Evolutionary conservation across 805 yeast genomes (phyloP).

Genomic region (Candida ficus): DNA sequence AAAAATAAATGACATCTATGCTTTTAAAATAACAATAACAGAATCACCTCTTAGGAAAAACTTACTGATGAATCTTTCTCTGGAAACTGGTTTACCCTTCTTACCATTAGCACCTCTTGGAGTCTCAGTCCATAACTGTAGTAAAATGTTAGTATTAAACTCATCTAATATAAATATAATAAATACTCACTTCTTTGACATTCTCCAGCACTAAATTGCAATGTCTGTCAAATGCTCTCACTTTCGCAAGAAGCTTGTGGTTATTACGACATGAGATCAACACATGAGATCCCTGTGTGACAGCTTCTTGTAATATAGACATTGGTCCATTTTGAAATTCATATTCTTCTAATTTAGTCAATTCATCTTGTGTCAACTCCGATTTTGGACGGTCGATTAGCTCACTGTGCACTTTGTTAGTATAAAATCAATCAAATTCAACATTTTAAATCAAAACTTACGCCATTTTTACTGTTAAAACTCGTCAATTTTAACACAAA

Average conservation of each 20-base stretch:
- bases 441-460: constrained; percentile 7
- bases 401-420: constrained; percentile 38
- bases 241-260: constrained; percentile 84
- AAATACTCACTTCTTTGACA: constrained; percentile 57
- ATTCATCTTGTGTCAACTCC: constrained; percentile 75
- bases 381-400: constrained; percentile 68
- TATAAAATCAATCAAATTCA: not conserved
- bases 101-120: constrained; percentile 63
- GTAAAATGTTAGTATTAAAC: not conserved
- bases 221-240: constrained; percentile 94
- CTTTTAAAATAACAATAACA: constrained; percentile 73
- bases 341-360: constrained; percentile 78
- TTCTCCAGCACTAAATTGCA: constrained; percentile 89
- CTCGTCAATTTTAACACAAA: too few relatives aligned
- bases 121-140: constrained; percentile 55
- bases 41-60: constrained; percentile 95
- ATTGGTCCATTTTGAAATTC: constrained; percentile 91
- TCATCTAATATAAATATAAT: not conserved
- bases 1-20: constrained; percentile 13
- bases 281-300: constrained; percentile 67
- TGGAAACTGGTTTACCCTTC: constrained; percentile 57
- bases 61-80: constrained; percentile 81
- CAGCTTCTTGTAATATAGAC: constrained; percentile 80
- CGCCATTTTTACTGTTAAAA: constrained; percentile 16
- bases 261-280: constrained; percentile 88